Evolutionary conservation across 2,329 filamentous ascomycete species (phyloP), one percentile per base, ranked within the genome.

Genomic region (Fusarium sulawesiense): DNA sequence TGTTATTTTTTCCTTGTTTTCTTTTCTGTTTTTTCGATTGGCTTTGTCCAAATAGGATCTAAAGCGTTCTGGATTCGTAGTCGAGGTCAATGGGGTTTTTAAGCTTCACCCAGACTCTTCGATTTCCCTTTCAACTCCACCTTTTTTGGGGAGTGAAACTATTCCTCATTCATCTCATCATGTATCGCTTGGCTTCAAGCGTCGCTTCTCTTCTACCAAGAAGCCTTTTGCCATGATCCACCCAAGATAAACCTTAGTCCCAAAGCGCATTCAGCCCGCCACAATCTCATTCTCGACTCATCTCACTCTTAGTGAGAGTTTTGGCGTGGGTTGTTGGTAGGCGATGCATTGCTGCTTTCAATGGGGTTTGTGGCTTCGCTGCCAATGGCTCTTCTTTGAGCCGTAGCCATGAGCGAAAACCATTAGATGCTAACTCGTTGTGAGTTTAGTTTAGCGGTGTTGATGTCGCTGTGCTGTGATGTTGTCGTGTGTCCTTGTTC

Each of bases 261-360:
- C 56, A 57, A 51, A 61, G 63, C 55, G 59, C 62, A 54, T 41
- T 65, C 54, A 69, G 68, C 60, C 64, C 65, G 59, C 68, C 68
- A 47, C 60, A 68, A 32, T 40, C 45, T 54, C 59, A 57, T 53
- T 56, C 45, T 56, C 48, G n/a, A 37, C 49, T 55, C 49, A 46
- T 49, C 41, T 59, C 55, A 56, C 16, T 50, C 23, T 56, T 56
- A 46, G 37, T 62, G 45, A 49, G 49, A 60, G 48, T 23, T 25
- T 25, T 53, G 51, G 54, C 63, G 30, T 59, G 51, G 55, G 34
- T 56, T 63, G 46, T 58, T 60, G 65, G 50, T 61, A 27, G 62
- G 56, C 41, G 44, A 63, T 50, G 46, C n/a, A 44, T 60, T 59
- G 59, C 49, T 59, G 49, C 47, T 61, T 60, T 49, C 53, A 53